Evolutionary conservation across 2,329 filamentous ascomycete genomes (phyloP).

Genomic region (Arthrinium phaeospermum): DNA sequence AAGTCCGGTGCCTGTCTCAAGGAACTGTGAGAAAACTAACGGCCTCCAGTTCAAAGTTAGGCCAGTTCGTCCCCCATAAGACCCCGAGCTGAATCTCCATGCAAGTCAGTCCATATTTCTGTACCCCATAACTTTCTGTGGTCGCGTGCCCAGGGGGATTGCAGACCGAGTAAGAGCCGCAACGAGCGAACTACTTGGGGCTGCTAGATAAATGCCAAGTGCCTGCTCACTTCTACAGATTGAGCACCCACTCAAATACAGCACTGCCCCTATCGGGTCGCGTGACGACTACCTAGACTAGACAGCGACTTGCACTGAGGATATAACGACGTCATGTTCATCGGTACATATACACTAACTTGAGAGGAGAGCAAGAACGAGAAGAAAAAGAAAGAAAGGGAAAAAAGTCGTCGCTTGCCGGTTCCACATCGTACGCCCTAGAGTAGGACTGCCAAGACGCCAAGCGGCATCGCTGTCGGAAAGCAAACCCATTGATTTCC

Average conservation of each 20-base stretch:
- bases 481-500: background rate
- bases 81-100: background rate
- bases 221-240: background rate
- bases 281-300: background rate
- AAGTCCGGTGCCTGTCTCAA: background rate
- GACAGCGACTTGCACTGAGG: background rate
- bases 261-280: background rate
- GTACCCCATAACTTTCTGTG: background rate
- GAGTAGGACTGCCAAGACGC: background rate
- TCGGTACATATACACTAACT: background rate
- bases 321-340: background rate
- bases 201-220: background rate
- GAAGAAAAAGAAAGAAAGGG: background rate
- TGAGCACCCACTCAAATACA: background rate
- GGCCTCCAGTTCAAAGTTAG: background rate
- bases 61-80: background rate
- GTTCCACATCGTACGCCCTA: background rate
- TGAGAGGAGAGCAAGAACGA: background rate
- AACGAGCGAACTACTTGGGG: background rate
- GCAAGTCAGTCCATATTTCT: background rate
- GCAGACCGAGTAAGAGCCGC: slow-evolving; percentile 4
- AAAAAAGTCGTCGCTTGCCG: background rate
- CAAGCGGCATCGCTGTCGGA: background rate
- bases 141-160: background rate
- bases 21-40: background rate